Evolutionary conservation across 208 protist genomes (phyloP), one percentile per base, ranked within the genome.

Genomic region (Trypanosoma brucei): DNA sequence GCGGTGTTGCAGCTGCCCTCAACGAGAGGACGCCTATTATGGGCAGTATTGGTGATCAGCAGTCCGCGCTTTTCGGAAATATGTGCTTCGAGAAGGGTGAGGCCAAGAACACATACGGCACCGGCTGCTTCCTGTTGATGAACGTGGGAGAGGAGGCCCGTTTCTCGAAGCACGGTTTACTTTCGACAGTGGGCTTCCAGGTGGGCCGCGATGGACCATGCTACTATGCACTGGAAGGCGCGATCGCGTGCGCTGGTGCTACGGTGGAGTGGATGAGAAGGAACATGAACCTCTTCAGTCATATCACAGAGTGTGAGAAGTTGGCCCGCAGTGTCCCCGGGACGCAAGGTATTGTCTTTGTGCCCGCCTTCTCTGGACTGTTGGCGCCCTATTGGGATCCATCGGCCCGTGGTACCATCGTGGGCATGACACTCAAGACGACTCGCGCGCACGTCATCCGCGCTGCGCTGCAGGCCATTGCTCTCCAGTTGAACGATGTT

Each of bases 41-140:
- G 22, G 89, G 92, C 9, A 86, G 86, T 62, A 80, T 99, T 58
- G 98, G 98, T 14, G 98, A 99, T 66, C 98, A 99, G 76, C 98
- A 99, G 73, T 79, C 89, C 3, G 97, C 98, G 0, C 68, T 98
- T 5, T 83, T 99, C 54, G 98, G 97, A 8, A 98, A 99, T 48
- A 68, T 87, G 46, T 98, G 96, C 72, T 95, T 98, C 52, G 30
- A 66, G 3, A 36, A 65, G 5, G 97, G 97, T 34, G 86, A 97
- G n/a, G 82, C 87, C 0, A 99, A 99, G 70, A 97, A 86, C 62
- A 99, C 97, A 2, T 98, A 98, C 76, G 98, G 98, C 11, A 99
- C 98, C 1, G 98, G 98, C 8, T 98, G 96, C 71, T 99, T 99
- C 77, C 65, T 99, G 33, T 80, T 99, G 13, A 86, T 94, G 71